Percentiles rank a stretch among this genome's conserved stretches.
These are phyloP conservation scores for Fusarium citri DNA, from an alignment of 2,329 filamentous ascomycete genomes.

Conservation along the genomic window DNA sequence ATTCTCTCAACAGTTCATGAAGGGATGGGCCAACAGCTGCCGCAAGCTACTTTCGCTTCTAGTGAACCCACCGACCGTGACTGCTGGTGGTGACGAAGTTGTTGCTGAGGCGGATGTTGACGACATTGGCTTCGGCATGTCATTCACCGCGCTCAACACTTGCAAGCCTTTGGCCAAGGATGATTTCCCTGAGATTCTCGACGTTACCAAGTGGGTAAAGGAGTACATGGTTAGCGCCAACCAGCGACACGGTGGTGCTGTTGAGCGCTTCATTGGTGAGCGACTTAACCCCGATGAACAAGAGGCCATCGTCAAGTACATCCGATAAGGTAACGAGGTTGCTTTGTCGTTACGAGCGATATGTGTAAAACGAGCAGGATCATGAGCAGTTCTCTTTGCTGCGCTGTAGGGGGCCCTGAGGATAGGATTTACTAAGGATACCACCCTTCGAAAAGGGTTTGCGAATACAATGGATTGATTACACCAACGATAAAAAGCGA, in stretches of 20 bases:
- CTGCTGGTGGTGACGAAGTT: slow-evolving; percentile 76
- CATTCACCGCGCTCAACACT: slow-evolving; percentile 93
- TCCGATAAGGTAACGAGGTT: slow-evolving; percentile 50
- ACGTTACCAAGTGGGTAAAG: slow-evolving; percentile 87
- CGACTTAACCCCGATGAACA: slow-evolving; percentile 73
- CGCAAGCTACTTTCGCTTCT: slow-evolving; percentile 90
- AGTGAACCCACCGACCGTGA: slow-evolving; percentile 82
- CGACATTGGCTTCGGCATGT: slow-evolving; percentile 93
- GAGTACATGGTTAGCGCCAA: slow-evolving; percentile 83
- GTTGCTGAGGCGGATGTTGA: slow-evolving; percentile 92
- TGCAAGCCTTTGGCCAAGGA: slow-evolving; percentile 81
- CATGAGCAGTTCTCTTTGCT: neutral
- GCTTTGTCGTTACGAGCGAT: neutral
- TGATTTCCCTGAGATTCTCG: slow-evolving; percentile 85
- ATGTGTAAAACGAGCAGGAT: slow-evolving; percentile 13
- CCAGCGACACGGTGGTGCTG: slow-evolving; percentile 74
- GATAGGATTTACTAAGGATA: slow-evolving; percentile 32
- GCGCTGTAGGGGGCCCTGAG: neutral
- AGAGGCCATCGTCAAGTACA: slow-evolving; percentile 63
- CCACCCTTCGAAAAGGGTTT: slow-evolving; percentile 18
- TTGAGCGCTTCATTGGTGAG: slow-evolving; percentile 77
- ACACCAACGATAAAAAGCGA: slow-evolving; percentile 4
- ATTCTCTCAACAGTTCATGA: slow-evolving; percentile 84
- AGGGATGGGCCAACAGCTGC: slow-evolving; percentile 92
- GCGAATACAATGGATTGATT: slow-evolving; percentile 20